Evolutionary conservation across 805 yeast genomes (phyloP).

Genomic region (Candida ipomoeae): DNA sequence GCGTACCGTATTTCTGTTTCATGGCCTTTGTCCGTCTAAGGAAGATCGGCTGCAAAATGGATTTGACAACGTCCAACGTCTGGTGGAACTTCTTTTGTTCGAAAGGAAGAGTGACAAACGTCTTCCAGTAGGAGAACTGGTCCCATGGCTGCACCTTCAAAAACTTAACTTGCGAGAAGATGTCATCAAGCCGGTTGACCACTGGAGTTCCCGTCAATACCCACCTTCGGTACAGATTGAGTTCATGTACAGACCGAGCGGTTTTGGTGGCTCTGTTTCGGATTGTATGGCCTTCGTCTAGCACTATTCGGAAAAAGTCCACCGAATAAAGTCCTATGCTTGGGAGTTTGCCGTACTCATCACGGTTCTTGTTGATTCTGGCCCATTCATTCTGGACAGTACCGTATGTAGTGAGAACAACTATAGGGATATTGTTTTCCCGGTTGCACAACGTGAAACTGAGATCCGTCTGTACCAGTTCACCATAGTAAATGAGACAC

Average conservation of each 20-base stretch:
- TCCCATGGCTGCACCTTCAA: conserved; percentile 87
- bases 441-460: conserved; percentile 38
- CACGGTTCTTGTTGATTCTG: conserved; percentile 33
- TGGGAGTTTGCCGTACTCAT: conserved; percentile 24
- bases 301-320: conserved; percentile 66
- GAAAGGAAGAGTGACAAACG: conserved; percentile 79
- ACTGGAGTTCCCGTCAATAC: conserved; percentile 91
- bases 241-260: conserved; percentile 67
- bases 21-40: conserved; percentile 83
- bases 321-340: conserved; percentile 63
- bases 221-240: conserved; percentile 73
- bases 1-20: conserved; percentile 68
- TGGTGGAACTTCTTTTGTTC: conserved; percentile 65
- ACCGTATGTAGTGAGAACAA: conserved; percentile 83
- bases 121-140: conserved; percentile 79
- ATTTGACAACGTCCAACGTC: conserved; percentile 80
- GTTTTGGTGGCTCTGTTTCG: conserved; percentile 76
- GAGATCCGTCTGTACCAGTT: conserved; percentile 50
- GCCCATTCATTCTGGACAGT: conserved; percentile 76
- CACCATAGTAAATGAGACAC: conserved; percentile 74
- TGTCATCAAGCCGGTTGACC: conserved; percentile 80
- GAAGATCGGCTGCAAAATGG: conserved; percentile 77
- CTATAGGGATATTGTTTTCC: conserved; percentile 51
- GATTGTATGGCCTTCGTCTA: conserved; percentile 91
- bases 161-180: conserved; percentile 72